Conservation (phyloP, 768 basidiomycete genomes). For the Boletus barrowsii region DNA sequence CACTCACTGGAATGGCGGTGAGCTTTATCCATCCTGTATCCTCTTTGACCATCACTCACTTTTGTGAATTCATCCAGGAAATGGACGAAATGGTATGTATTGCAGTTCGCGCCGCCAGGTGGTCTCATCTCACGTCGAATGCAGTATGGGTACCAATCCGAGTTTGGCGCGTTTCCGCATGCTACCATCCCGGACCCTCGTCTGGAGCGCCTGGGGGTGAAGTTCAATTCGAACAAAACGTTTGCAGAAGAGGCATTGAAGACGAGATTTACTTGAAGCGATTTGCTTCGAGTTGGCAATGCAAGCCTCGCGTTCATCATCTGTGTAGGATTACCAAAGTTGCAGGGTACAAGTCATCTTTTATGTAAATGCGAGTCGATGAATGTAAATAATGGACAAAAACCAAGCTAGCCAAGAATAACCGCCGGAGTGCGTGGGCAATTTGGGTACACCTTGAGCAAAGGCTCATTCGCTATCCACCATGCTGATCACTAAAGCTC, state of each 20-base stretch:
- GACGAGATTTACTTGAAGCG: slow-evolving; percentile 14
- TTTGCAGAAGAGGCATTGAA: slow-evolving; percentile 21
- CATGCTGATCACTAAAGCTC: slow-evolving; percentile 83
- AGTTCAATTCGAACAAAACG: slow-evolving; percentile 19
- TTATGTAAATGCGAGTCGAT: too few relatives aligned
- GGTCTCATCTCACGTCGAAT: background rate
- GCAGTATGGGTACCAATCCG: slow-evolving; percentile 26
- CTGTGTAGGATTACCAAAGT: too few relatives aligned
- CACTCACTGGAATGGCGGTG: slow-evolving; percentile 18
- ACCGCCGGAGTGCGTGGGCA: background rate
- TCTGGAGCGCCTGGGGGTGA: slow-evolving; percentile 25
- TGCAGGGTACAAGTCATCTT: too few relatives aligned
- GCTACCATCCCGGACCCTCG: slow-evolving; percentile 25
- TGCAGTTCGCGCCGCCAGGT: background rate
- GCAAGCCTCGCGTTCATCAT: too few relatives aligned
- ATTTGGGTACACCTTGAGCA: background rate
- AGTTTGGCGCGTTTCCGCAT: slow-evolving; percentile 22
- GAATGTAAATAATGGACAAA: too few relatives aligned
- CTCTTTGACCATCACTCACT: background rate
- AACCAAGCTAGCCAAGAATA: too few relatives aligned
- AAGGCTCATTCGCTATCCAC: background rate
- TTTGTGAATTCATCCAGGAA: slow-evolving; percentile 5
- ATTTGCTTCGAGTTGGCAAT: too few relatives aligned
- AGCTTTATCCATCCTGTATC: background rate
- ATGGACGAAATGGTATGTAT: slow-evolving; percentile 26